A percentile compares a stretch with the other conserved stretches of the same genome.
phyloP scores from a whole-genome alignment of 2,329 filamentous ascomycete genomes.

The Diaporthe citriasiana region DNA sequence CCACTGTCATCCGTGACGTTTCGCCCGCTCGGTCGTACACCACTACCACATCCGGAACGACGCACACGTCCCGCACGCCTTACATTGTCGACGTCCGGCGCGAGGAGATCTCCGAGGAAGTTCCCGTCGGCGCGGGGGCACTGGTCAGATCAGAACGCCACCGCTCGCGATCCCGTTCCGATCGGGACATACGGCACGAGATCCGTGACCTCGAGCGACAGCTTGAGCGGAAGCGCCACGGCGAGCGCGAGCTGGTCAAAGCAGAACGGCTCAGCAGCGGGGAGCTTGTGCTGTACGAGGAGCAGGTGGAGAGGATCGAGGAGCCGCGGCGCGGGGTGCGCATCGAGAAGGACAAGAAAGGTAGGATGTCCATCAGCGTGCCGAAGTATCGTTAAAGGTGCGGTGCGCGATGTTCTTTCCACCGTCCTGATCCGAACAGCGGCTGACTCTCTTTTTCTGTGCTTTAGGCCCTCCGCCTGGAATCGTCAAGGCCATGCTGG shows the following conservation, averaged over 20 bases:
- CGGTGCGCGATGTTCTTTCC: slow-evolving; percentile 51
- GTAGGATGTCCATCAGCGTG: slow-evolving; percentile 91
- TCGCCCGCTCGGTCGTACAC: slow-evolving; percentile 61
- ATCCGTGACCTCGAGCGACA: slow-evolving; percentile 80
- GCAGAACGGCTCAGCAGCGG: slow-evolving; percentile 72
- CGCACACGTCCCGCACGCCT: slow-evolving; percentile 51
- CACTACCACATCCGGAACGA: slow-evolving; percentile 53
- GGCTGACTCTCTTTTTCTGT: slow-evolving; percentile 36
- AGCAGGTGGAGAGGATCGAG: slow-evolving; percentile 68
- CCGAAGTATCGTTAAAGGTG: slow-evolving; percentile 76
- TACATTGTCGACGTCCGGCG: slow-evolving; percentile 57
- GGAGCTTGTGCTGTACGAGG: slow-evolving; percentile 74
- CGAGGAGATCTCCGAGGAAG: slow-evolving; percentile 53
- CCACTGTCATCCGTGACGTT: slow-evolving; percentile 62
- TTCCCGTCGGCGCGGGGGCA: slow-evolving; percentile 58
- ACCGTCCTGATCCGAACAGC: slow-evolving; percentile 29
- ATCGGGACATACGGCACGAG: slow-evolving; percentile 77
- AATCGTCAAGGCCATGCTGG: slow-evolving; percentile 78
- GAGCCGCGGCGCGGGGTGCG: slow-evolving; percentile 71
- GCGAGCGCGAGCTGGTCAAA: slow-evolving; percentile 64
- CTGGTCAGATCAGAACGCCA: slow-evolving; percentile 51
- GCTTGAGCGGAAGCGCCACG: slow-evolving; percentile 54
- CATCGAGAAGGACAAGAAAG: slow-evolving; percentile 92
- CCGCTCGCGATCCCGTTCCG: slow-evolving; percentile 58
- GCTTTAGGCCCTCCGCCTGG: slow-evolving; percentile 72